Evolutionary conservation across 768 basidiomycete species (phyloP), one percentile per base, ranked within the genome.

Genomic region (Lentinula edodes): DNA sequence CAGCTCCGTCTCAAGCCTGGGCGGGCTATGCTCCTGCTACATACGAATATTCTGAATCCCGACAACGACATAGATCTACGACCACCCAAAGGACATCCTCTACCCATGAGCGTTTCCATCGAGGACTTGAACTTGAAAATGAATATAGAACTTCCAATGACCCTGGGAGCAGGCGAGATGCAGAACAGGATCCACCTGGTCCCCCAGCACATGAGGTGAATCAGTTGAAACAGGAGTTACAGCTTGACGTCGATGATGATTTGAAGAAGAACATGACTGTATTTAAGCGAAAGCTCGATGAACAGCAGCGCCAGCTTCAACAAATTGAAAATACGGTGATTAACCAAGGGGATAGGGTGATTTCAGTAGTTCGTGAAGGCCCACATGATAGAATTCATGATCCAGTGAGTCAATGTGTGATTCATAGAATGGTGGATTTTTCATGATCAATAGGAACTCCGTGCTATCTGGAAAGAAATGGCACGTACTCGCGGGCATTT

Each of bases 381-480:
- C 58, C 58, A 32, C 58, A 59, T 45, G 9, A 46, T 6, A 28
- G 58, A 38, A 45, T 59, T 48, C 3, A 43, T 10, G 58, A 59
- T 59, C 45, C 32, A 43, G 58, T 59, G 41, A 20, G 42, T 18
- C 3, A 2, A 41, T 15, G 20, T 43, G 16, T 38, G 9, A 15
- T 8, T 32, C 13, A 13, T 58, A 28, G 53, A 6, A 12, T 38
- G 9, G 6, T 32, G n/a, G 32, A 10, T 12, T 18, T 46, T 13
- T 32, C 34, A 20, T 23, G 12, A 23, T 32, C n/a, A 36, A 6
- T 20, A 59, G 58, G 58, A 59, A 38, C 45, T 59, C 13, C 58
- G 35, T 6, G 58, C 6, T 9, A 59, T 59, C 20, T 59, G 58
- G 58, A 59, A 59, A 18, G 58, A 59, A 50, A 59, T 59, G 46